Conservation (phyloP, 768 basidiomycete genomes). For the Suillus ampliporus region DNA sequence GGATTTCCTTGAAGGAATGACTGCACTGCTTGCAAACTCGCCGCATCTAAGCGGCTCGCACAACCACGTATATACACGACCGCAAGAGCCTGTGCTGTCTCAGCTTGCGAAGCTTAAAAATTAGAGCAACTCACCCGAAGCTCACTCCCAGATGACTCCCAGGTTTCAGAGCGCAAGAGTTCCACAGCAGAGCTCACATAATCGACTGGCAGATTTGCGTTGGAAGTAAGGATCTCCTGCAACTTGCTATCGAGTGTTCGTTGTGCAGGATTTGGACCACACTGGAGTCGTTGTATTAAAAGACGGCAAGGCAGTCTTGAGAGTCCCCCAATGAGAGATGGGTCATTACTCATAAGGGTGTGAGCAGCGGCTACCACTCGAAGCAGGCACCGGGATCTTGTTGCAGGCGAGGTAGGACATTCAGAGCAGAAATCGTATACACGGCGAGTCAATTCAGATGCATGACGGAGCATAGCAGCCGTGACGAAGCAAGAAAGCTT, state of each 20-base stretch:
- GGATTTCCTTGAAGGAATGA: conserved; percentile 25
- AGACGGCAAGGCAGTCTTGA: conserved; percentile 44
- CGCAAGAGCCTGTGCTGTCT: conserved; percentile 22
- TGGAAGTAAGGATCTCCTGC: conserved; percentile 1
- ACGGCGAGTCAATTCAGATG: conserved; percentile 44
- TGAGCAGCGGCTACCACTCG: conserved; percentile 44
- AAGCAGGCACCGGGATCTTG: conserved; percentile 46
- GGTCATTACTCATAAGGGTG: conserved; percentile 27
- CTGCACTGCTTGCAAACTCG: conserved; percentile 27
- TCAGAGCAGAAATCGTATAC: conserved; percentile 50
- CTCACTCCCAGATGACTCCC: conserved; percentile 39
- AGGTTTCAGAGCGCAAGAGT: conserved; percentile 45
- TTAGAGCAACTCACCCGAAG: conserved; percentile 34
- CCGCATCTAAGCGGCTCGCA: conserved; percentile 34
- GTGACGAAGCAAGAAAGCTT: conserved; percentile 56
- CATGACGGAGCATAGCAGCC: conserved; percentile 49
- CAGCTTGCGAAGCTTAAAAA: not conserved
- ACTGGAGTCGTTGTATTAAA: conserved; percentile 51
- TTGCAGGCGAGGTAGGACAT: conserved; percentile 38
- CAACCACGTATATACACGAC: conserved; percentile 37
- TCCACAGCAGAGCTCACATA: conserved; percentile 37
- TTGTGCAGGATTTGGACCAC: conserved; percentile 41
- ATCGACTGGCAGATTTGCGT: not conserved
- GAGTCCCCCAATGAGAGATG: conserved; percentile 29
- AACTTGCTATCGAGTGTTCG: conserved; percentile 1